A percentile compares a stretch with the other conserved stretches of the same genome.
phyloP scores from a whole-genome alignment of 331 rosid species.

The Quercus lobata region DNA sequence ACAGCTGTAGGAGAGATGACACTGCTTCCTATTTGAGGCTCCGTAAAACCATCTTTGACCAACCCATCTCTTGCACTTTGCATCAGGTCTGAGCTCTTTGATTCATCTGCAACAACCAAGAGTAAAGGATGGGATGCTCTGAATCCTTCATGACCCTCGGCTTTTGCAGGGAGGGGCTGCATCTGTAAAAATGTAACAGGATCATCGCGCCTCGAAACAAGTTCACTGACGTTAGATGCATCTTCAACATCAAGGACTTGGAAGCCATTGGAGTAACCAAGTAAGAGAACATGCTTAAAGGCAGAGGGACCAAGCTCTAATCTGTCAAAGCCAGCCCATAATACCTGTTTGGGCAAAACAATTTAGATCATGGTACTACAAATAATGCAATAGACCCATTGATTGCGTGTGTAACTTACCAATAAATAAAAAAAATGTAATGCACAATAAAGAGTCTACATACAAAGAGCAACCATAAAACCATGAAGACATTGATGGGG shows the following conservation, averaged over 20 bases:
- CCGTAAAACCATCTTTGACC: conserved; percentile 53
- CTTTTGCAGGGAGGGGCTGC: conserved; percentile 70
- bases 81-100: conserved; percentile 61
- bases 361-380: conserved; percentile 6
- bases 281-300: conserved; percentile 59
- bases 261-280: conserved; percentile 89
- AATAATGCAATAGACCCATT: background rate
- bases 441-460: background rate
- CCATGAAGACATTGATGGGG: background rate
- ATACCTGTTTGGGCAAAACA: conserved; percentile 54
- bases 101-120: conserved; percentile 87
- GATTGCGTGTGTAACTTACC: background rate
- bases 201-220: conserved; percentile 82
- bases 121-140: conserved; percentile 85
- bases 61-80: conserved; percentile 58
- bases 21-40: conserved; percentile 55
- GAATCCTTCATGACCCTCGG: conserved; percentile 65
- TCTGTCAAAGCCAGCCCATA: conserved; percentile 79
- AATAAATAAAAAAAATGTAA: background rate
- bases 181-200: conserved; percentile 96
- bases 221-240: conserved; percentile 69
- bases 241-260: conserved; percentile 96
- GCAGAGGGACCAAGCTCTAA: conserved; percentile 58
- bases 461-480: background rate
- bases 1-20: conserved; percentile 73